Base-by-base conservation (phyloP, 2,329 filamentous ascomycete species). In the Dactylonectria estremocensis region DNA sequence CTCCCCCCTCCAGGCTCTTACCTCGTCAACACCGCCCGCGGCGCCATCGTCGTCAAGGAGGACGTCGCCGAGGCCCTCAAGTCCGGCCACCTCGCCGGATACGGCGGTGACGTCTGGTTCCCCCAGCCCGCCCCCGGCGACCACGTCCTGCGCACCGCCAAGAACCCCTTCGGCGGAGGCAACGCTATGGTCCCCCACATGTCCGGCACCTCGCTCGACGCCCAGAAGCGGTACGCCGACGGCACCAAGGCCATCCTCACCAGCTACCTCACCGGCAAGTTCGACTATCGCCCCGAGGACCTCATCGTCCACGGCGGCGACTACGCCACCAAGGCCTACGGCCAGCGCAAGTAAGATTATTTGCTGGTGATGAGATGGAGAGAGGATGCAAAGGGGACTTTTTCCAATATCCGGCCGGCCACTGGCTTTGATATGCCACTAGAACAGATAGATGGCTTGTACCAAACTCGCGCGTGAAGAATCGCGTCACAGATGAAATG, bases 131-230 rank as follows among this genome's bases (percentile, higher is more conserved):
- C 96, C 22, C 95, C 95, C 79, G 89, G 91, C 84, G 95, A 98
- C 80, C 96, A 99, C 89, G 90, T 91, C 67, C 93, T 99, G 79
- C 95, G 96, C 81, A 93, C 92, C 81, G 95, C 94, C 82, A 92
- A 95, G 89, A 96, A 95, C 89, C 93, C 93, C 81, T 97, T 94
- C 88, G 95, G 95, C 76, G 96, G 95, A 80, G 96, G 96, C 80
- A 98, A 98, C 86, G 96, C 95, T 85, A 99, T 96, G 93, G 95
- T 98, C 68, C 94, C 96, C 64, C 96, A 98, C 91, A 97, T 98
- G 94, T 97, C 95, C 13, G 96, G 96, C 80, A 98, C 95, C 66
- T 97, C 95, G n/a, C 92, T 99, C 80, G 96, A 99, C 81, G 96
- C 96, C 67, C 96, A 99, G 89, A 92, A 94, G 85, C 91, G 95